phyloP scores from a whole-genome alignment of 331 rosid species.

The Ulmus americana region DNA sequence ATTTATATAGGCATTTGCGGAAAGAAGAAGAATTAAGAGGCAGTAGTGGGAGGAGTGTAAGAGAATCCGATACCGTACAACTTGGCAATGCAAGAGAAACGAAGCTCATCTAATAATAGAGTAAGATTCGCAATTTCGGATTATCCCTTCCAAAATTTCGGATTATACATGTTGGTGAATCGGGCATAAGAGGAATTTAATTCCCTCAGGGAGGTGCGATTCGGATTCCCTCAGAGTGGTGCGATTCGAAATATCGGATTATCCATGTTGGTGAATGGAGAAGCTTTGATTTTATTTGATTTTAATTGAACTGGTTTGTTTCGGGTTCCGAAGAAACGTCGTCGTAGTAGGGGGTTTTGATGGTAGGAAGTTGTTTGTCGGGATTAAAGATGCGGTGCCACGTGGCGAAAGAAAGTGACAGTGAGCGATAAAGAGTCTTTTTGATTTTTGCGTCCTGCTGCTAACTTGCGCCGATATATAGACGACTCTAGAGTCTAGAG shows the following conservation, averaged over 20 bases:
- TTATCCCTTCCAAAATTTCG: not conserved
- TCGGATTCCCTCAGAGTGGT: not conserved
- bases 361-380: constrained; percentile 9
- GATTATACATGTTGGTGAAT: constrained; percentile 23
- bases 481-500: not conserved
- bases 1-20: constrained; percentile 55
- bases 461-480: constrained; percentile 12
- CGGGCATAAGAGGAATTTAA: constrained; percentile 25
- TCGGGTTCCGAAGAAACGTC: constrained; percentile 19
- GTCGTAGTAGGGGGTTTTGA: constrained; percentile 10
- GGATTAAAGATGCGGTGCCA: constrained; percentile 30
- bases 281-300: not conserved
- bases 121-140: constrained; percentile 7
- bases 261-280: too few species aligned
- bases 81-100: constrained; percentile 34
- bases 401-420: constrained; percentile 22
- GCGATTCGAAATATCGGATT: not conserved
- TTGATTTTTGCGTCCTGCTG: not conserved
- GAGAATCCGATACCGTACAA: constrained; percentile 54
- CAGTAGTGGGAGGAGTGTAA: not conserved
- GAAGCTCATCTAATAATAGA: constrained; percentile 18
- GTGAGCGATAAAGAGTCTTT: not conserved
- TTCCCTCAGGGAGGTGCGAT: constrained; percentile 9
- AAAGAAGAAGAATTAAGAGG: not conserved
- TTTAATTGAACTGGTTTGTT: constrained; percentile 4